A percentile compares a stretch with the other conserved stretches of the same genome.
Evolutionary conservation across 176 grass and related monocot species (phyloP).

Genomic region (Oryza brachyantha): DNA sequence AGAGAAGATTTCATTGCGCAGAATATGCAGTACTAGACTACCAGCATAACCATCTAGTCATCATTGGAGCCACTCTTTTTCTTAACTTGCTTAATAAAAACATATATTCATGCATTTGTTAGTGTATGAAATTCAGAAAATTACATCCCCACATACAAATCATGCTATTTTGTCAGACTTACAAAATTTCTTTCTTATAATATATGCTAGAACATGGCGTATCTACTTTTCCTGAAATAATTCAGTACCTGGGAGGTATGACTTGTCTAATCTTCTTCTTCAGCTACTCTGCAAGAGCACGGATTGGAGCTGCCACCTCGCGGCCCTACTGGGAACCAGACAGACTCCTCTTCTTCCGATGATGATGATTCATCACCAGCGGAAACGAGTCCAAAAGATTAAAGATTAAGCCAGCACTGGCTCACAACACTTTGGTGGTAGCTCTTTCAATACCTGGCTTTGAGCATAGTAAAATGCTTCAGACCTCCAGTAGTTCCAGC

Average conservation of each 20-base stretch:
- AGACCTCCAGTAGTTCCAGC: background rate
- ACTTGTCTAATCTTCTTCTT: constrained; percentile 7
- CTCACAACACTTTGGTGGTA: background rate
- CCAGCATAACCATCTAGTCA: background rate
- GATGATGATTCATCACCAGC: background rate
- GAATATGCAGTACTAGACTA: background rate
- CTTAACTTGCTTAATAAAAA: background rate
- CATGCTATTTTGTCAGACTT: background rate
- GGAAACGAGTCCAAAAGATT: constrained; percentile 35
- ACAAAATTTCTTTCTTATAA: background rate
- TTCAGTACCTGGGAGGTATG: background rate
- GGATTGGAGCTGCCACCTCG: constrained; percentile 38
- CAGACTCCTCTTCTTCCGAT: constrained; percentile 29
- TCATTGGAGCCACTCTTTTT: background rate
- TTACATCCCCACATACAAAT: background rate
- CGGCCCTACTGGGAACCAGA: constrained; percentile 37
- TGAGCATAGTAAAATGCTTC: background rate
- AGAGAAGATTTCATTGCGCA: constrained; percentile 14
- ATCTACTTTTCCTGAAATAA: background rate
- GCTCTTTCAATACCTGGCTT: constrained; percentile 11
- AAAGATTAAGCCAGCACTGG: constrained; percentile 25
- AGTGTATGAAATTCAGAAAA: background rate
- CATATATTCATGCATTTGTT: constrained; percentile 13
- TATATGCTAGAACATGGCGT: background rate
- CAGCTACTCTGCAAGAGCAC: constrained; percentile 42